Conservation (phyloP, 352 stramenopile species). For the Pythium chondricola region DNA sequence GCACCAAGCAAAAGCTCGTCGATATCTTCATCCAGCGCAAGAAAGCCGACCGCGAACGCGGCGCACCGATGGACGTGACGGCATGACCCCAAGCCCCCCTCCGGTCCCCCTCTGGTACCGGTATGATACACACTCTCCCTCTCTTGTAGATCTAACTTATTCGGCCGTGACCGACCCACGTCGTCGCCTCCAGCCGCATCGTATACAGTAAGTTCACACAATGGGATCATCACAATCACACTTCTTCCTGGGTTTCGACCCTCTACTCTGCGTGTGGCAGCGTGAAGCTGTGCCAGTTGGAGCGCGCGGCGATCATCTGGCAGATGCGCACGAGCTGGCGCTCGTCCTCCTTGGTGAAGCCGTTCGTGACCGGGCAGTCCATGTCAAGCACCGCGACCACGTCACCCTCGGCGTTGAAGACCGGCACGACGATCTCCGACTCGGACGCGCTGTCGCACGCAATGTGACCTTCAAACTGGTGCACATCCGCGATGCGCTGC, state of each 20-base stretch:
- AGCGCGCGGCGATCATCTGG: conserved; percentile 43
- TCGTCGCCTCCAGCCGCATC: too few species aligned
- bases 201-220: too few species aligned
- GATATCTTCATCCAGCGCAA: conserved; percentile 73
- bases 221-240: background rate
- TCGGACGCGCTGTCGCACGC: conserved; percentile 73
- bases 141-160: too few species aligned
- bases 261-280: conserved; percentile 25
- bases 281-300: conserved; percentile 59
- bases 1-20: conserved; percentile 46
- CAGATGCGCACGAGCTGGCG: conserved; percentile 57
- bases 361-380: conserved; percentile 62
- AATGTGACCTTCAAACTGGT: conserved; percentile 77
- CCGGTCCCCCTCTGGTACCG: background rate
- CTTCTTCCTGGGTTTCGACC: background rate
- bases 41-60: conserved; percentile 11
- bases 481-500: conserved; percentile 71
- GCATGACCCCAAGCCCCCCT: conserved; percentile 3
- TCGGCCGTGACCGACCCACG: too few species aligned
- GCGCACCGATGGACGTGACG: conserved; percentile 11
- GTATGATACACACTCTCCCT: conserved; percentile 5
- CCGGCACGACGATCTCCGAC: conserved; percentile 76
- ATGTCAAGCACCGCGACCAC: conserved; percentile 75
- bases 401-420: conserved; percentile 55
- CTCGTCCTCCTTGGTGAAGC: conserved; percentile 68